Percentiles rank a stretch among this genome's conserved stretches.
Evolutionary conservation across 441 rosid genomes (phyloP).

Genomic region (Eutrema salsugineum): DNA sequence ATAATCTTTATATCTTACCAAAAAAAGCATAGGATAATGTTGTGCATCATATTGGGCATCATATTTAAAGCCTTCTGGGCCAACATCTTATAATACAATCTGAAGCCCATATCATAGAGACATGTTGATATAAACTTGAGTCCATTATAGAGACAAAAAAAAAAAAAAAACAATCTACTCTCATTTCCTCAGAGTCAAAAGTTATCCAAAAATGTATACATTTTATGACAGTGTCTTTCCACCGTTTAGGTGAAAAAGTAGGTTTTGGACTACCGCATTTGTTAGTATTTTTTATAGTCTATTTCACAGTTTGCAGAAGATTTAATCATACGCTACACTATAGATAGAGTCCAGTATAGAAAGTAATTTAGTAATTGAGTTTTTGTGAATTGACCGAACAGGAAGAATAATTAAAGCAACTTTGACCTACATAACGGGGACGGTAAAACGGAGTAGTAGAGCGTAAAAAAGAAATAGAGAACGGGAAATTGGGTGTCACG

Average conservation of each 20-base stretch:
- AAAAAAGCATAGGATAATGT: not conserved
- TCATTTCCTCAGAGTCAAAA: not conserved
- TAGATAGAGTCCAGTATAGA: not conserved
- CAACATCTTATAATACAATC: not conserved
- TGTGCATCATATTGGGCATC: not conserved
- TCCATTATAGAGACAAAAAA: no score
- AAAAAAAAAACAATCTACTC: not conserved
- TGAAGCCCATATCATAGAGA: not conserved
- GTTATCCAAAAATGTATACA: not conserved
- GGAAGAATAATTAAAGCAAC: not conserved
- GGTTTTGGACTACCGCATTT: not conserved
- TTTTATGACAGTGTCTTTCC: not conserved
- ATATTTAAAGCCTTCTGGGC: not conserved
- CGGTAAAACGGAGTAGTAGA: not conserved
- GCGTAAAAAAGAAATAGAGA: not conserved
- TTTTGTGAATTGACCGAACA: slow-evolving; percentile 11
- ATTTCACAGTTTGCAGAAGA: slow-evolving; percentile 16
- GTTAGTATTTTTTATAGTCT: not conserved
- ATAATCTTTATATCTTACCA: no score
- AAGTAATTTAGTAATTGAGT: not conserved
- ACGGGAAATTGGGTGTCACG: slow-evolving; percentile 10
- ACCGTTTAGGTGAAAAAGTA: slow-evolving; percentile 3
- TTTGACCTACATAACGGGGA: slow-evolving; percentile 9
- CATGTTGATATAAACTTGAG: not conserved
- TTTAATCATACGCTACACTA: slow-evolving; percentile 17